phyloP scores from a whole-genome alignment of 768 basidiomycete species.

The Mycena floridula region DNA sequence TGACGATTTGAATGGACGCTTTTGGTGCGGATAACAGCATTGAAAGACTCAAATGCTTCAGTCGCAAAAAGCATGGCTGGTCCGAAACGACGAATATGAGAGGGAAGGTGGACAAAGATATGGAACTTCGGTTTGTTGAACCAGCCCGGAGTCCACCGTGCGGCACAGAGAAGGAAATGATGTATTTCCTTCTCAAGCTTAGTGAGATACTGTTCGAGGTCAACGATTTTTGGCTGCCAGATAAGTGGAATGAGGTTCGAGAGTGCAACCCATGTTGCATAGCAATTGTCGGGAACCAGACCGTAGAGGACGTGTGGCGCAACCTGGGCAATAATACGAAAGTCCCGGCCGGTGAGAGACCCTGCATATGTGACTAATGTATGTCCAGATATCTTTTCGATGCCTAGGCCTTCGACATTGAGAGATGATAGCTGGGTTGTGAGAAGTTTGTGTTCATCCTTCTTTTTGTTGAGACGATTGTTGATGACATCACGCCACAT shows the following conservation, averaged over 20 bases:
- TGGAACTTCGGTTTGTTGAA: slow-evolving; percentile 21
- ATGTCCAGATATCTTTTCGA: slow-evolving; percentile 9
- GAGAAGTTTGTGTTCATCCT: slow-evolving; percentile 8
- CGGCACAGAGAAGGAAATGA: slow-evolving; percentile 13
- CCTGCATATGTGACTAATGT: slow-evolving; percentile 18
- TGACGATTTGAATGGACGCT: slow-evolving; percentile 18
- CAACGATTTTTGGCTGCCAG: slow-evolving; percentile 20
- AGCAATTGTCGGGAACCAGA: slow-evolving; percentile 12
- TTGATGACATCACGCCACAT: slow-evolving; percentile 18
- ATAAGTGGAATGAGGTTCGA: slow-evolving; percentile 15
- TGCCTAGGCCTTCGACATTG: slow-evolving; percentile 12
- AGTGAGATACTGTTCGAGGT: slow-evolving; percentile 16
- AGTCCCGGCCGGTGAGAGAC: slow-evolving; percentile 17
- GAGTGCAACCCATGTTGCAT: slow-evolving; percentile 17
- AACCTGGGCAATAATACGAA: slow-evolving; percentile 13
- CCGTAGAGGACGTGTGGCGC: slow-evolving; percentile 18
- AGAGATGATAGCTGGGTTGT: slow-evolving; percentile 10
- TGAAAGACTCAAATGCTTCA: slow-evolving; percentile 17
- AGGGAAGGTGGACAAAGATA: slow-evolving; percentile 12
- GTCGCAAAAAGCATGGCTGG: slow-evolving; percentile 18
- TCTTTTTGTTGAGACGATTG: slow-evolving; percentile 3
- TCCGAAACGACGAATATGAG: slow-evolving; percentile 14
- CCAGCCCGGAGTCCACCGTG: slow-evolving; percentile 10
- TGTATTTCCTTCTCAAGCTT: slow-evolving; percentile 9
- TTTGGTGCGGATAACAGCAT: slow-evolving; percentile 13